Evolutionary conservation across 169 alveolate genomes (phyloP).

Genomic region (Nephromyces sp.): DNA sequence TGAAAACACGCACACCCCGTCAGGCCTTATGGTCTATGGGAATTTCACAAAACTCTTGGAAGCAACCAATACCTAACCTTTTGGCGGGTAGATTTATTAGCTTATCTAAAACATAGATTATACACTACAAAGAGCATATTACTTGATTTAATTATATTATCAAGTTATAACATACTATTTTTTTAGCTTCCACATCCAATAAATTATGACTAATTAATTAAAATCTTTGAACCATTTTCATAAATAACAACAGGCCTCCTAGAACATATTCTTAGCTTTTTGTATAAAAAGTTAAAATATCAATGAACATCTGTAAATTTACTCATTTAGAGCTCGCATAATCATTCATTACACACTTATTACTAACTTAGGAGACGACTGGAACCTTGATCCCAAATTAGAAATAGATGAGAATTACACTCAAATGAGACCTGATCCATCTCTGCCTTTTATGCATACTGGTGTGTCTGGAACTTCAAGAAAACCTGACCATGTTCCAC

Average conservation of each 20-base stretch:
- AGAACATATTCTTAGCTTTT: neutral
- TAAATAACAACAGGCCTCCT: neutral
- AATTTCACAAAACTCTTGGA: conserved; percentile 3
- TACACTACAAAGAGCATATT: neutral
- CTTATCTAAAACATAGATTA: neutral
- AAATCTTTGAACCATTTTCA: neutral
- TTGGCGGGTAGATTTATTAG: neutral
- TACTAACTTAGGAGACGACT: conserved; percentile 16
- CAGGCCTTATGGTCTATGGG: conserved; percentile 8
- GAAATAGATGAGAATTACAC: conserved; percentile 2
- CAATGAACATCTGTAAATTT: neutral
- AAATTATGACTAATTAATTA: neutral
- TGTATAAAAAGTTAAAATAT: neutral
- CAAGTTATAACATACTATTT: neutral
- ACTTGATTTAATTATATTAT: neutral
- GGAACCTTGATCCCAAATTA: conserved; percentile 9
- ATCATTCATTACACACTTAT: neutral
- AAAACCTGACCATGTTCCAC: conserved; percentile 16
- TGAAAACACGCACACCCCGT: neutral
- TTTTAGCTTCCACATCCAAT: neutral
- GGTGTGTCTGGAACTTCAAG: neutral
- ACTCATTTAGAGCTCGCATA: neutral
- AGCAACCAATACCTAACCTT: conserved; percentile 17
- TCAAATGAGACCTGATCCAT: conserved; percentile 3
- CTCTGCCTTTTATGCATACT: conserved; percentile 11